These are phyloP conservation scores for Cercospora zeae-maydis DNA, from an alignment of 2,329 filamentous ascomycete genomes.

Conservation along the genomic window DNA sequence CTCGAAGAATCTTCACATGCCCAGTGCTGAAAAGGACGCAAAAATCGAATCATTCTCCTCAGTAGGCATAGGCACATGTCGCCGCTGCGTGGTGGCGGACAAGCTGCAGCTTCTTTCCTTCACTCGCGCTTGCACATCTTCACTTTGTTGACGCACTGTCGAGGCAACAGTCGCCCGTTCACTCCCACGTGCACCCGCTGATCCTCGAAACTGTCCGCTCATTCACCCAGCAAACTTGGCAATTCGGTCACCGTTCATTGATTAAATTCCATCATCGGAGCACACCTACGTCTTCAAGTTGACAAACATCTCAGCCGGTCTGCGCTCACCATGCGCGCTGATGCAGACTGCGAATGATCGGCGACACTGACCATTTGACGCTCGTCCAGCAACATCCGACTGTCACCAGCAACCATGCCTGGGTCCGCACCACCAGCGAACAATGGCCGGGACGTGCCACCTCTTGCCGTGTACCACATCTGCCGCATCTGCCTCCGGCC, in stretches of 20 bases:
- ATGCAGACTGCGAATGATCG: neutral
- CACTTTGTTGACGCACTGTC: neutral
- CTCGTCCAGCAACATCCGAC: neutral
- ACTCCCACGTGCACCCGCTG: neutral
- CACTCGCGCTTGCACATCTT: neutral
- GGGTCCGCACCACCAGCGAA: neutral
- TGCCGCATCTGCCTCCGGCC: conserved; percentile 35
- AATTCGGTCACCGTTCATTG: neutral
- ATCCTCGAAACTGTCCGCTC: too few relatives aligned
- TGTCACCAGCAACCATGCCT: neutral
- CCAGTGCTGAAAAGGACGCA: neutral
- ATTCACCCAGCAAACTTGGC: neutral
- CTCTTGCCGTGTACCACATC: conserved; percentile 35
- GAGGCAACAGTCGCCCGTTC: neutral
- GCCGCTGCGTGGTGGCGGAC: neutral
- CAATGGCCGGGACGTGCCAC: conserved; percentile 22
- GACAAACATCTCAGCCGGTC: neutral
- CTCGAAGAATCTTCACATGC: neutral
- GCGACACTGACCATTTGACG: neutral
- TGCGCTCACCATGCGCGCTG: neutral
- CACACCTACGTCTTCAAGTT: neutral
- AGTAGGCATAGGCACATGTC: neutral
- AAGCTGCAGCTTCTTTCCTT: neutral
- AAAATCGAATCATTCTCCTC: neutral
- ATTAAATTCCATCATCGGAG: neutral